Base-by-base conservation (phyloP, 345 rosid genomes). In the Aurinia saxatilis region DNA sequence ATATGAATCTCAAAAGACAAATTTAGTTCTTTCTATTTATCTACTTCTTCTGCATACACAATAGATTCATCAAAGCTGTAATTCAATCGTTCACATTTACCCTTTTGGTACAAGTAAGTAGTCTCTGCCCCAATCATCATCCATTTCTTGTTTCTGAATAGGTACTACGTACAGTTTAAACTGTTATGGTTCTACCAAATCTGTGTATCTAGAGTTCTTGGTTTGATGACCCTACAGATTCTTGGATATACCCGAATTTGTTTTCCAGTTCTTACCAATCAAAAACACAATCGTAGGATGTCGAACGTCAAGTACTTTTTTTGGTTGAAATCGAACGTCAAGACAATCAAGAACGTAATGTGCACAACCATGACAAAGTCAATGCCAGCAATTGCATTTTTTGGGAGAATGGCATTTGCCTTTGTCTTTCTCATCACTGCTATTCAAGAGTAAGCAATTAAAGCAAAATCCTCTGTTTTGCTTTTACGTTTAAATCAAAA, bases 311-410 rank as follows among this genome's bases (percentile, higher is more conserved):
- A 56, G 54, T 49, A 13, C 12, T 27, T 4, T 27, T 4, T 27
- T 6, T 27, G 31, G 31, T 27, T 6, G 7, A 27, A 5, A 27
- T 27, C 31, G 31, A 27, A 27, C 31, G 31, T 27, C 31, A 27
- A 23, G 27, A 23, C 27, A 23, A 23, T 23, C 4, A 23, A 27
- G 60, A 57, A 17, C 12, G 64, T 63, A 45, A 49, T 63, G 10
- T 19, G 52, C 53, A 49, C 44, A 38, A 23, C 60, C 36, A 16
- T 63, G 50, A 40, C 60, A 41, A 71, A n/a, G 55, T 71, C 75
- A 23, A 63, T 71, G 65, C 75, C 75, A 33, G 60, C 69, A 7
- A 63, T 71, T 16, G 70, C 70, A 9, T 71, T 71, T 65, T 40
- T 71, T 17, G 75, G 75, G 11, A 71, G 75, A 49, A 31, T 63